Conservation (phyloP, 768 basidiomycete genomes). For the Collybia sordida region DNA sequence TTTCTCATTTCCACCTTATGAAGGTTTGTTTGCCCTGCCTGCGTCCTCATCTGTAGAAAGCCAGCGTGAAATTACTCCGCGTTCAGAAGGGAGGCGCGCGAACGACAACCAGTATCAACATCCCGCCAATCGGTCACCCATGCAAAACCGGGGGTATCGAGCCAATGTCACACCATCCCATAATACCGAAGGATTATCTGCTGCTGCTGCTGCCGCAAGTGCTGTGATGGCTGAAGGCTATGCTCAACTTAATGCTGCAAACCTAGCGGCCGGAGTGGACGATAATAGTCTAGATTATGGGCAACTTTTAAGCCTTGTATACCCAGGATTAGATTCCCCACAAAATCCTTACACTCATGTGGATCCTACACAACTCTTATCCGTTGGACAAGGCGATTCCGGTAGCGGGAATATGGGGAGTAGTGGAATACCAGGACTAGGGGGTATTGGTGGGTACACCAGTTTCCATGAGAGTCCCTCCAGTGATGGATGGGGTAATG, state of each 20-base stretch:
- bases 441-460: conserved; percentile 44
- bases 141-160: conserved; percentile 19
- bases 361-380: conserved; percentile 87
- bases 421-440: conserved; percentile 14
- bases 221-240: conserved; percentile 75
- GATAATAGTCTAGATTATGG: conserved; percentile 60
- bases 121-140: conserved; percentile 19
- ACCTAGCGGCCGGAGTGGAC: conserved; percentile 46
- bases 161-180: conserved; percentile 22
- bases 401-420: conserved; percentile 16
- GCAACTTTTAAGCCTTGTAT: conserved; percentile 67
- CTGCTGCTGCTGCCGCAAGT: conserved; percentile 63
- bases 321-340: conserved; percentile 48
- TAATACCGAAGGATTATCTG: conserved; percentile 54
- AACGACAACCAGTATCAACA: conserved; percentile 9
- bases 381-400: conserved; percentile 25
- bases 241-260: conserved; percentile 60
- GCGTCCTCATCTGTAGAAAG: conserved; percentile 21
- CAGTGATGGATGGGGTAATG: conserved; percentile 80
- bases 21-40: conserved; percentile 58
- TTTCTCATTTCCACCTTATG: conserved; percentile 69
- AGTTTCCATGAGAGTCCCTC: conserved; percentile 75
- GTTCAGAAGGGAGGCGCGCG: neutral
- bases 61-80: conserved; percentile 13
- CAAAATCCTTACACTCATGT: conserved; percentile 72